Evolutionary conservation across 2,329 filamentous ascomycete species (phyloP).

Genomic region (Aureobasidium musti): DNA sequence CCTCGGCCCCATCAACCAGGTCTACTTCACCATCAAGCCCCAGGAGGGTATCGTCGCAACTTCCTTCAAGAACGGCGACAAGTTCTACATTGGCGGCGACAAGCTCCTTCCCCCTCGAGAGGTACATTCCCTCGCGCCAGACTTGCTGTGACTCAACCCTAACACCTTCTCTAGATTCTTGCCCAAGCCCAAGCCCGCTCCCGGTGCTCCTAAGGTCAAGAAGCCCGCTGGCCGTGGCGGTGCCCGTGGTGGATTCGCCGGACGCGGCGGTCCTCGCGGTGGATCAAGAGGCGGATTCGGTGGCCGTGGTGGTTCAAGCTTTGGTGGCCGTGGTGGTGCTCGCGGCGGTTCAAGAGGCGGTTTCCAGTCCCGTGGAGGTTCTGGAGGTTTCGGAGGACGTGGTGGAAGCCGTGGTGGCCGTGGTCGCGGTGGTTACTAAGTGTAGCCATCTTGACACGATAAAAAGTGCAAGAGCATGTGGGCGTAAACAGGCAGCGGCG

Average conservation of each 20-base stretch:
- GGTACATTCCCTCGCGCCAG: conserved; percentile 48
- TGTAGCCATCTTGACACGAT: not conserved
- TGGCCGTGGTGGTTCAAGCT: conserved; percentile 45
- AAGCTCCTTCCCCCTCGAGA: conserved; percentile 94
- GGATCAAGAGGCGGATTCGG: conserved; percentile 57
- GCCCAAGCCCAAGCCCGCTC: conserved; percentile 80
- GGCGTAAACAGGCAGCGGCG: conserved; percentile 29
- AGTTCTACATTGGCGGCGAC: conserved; percentile 93
- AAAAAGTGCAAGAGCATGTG: conserved; percentile 27
- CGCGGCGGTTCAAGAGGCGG: conserved; percentile 19
- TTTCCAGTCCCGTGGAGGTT: not conserved
- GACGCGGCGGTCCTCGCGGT: conserved; percentile 48
- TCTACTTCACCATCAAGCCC: conserved; percentile 98
- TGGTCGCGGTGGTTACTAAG: conserved; percentile 22
- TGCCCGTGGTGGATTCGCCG: conserved; percentile 41
- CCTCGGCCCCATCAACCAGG: conserved; percentile 94
- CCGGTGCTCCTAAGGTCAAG: conserved; percentile 67
- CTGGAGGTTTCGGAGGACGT: not conserved
- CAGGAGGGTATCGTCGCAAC: conserved; percentile 93
- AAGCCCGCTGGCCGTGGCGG: conserved; percentile 61
- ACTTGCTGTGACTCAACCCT: conserved; percentile 29
- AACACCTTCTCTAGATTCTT: conserved; percentile 64
- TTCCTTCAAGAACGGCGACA: conserved; percentile 94
- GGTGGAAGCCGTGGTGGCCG: conserved; percentile 20
- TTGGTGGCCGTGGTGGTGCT: conserved; percentile 49